phyloP scores from a whole-genome alignment of 805 yeast species.

The Cyberlindnera xylosilytica region DNA sequence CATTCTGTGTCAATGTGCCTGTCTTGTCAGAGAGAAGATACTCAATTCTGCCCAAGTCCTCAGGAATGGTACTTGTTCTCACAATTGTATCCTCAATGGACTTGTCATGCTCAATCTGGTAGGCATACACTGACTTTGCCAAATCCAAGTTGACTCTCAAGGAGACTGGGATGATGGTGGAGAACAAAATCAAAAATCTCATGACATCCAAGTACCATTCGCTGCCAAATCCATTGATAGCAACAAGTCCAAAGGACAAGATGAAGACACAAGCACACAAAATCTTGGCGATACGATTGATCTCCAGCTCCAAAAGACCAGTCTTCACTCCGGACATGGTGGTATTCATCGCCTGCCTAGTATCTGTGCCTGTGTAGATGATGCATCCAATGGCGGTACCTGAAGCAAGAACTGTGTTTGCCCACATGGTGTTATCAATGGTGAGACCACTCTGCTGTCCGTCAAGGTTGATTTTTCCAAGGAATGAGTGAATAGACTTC shows the following conservation, averaged over 20 bases:
- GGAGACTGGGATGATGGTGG: slow-evolving; percentile 95
- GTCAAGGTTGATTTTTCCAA: slow-evolving; percentile 67
- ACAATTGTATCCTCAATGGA: slow-evolving; percentile 86
- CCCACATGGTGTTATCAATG: slow-evolving; percentile 95
- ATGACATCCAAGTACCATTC: slow-evolving; percentile 90
- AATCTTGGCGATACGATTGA: slow-evolving; percentile 82
- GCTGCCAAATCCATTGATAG: slow-evolving; percentile 67
- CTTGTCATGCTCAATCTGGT: slow-evolving; percentile 86
- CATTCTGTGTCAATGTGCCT: slow-evolving; percentile 96
- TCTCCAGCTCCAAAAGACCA: slow-evolving; percentile 87
- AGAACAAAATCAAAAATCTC: slow-evolving; percentile 87
- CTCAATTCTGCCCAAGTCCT: slow-evolving; percentile 94
- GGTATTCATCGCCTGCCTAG: slow-evolving; percentile 94
- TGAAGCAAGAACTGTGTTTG: slow-evolving; percentile 93
- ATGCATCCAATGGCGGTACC: slow-evolving; percentile 89
- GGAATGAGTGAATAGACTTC: slow-evolving; percentile 76
- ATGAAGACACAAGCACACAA: slow-evolving; percentile 83
- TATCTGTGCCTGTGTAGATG: slow-evolving; percentile 87
- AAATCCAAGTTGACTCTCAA: slow-evolving; percentile 90
- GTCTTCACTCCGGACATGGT: slow-evolving; percentile 82
- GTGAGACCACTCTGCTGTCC: slow-evolving; percentile 61
- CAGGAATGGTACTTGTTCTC: slow-evolving; percentile 96
- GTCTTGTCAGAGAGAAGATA: slow-evolving; percentile 92
- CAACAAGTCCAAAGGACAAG: slow-evolving; percentile 73
- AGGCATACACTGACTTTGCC: slow-evolving; percentile 94